phyloP scores from a whole-genome alignment of 176 grass and related monocot genomes.

The Metroxylon sagu region DNA sequence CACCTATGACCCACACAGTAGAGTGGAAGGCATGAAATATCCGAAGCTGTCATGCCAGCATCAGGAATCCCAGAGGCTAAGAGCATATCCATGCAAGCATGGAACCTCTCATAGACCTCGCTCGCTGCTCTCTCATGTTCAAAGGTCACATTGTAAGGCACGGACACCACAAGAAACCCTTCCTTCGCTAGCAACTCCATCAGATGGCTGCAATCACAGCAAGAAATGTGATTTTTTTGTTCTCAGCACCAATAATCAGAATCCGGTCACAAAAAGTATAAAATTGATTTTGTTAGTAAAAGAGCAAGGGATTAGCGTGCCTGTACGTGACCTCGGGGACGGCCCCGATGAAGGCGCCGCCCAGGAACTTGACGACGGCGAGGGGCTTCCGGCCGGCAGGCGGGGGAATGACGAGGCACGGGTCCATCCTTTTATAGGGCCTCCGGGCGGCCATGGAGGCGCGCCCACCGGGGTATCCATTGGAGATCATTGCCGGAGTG shows the following conservation, averaged over 20 bases:
- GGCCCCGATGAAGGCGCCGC: slow-evolving; percentile 87
- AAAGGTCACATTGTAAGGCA: slow-evolving; percentile 89
- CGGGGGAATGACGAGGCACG: slow-evolving; percentile 65
- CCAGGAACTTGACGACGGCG: slow-evolving; percentile 74
- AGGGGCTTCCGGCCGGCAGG: slow-evolving; percentile 40
- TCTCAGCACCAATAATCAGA: neutral
- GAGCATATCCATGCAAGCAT: slow-evolving; percentile 57
- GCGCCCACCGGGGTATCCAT: slow-evolving; percentile 17
- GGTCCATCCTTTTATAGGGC: slow-evolving; percentile 38
- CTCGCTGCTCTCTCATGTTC: slow-evolving; percentile 72
- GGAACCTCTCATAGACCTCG: slow-evolving; percentile 63
- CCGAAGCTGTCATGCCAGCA: slow-evolving; percentile 32
- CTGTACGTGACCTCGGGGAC: slow-evolving; percentile 79
- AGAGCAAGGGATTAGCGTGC: slow-evolving; percentile 9
- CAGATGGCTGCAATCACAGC: slow-evolving; percentile 38
- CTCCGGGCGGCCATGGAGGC: slow-evolving; percentile 4
- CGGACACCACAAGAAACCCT: slow-evolving; percentile 78
- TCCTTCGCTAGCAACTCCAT: slow-evolving; percentile 76
- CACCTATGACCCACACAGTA: slow-evolving; percentile 89
- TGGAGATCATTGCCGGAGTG: neutral
- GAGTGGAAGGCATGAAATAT: slow-evolving; percentile 52
- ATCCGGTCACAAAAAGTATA: neutral
- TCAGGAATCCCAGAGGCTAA: slow-evolving; percentile 50
- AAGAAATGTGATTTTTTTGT: neutral
- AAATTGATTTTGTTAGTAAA: neutral